These are phyloP conservation scores for Hypoxylon subgilvum DNA, from an alignment of 495 filamentous ascomycete species.

Conservation along the genomic window DNA sequence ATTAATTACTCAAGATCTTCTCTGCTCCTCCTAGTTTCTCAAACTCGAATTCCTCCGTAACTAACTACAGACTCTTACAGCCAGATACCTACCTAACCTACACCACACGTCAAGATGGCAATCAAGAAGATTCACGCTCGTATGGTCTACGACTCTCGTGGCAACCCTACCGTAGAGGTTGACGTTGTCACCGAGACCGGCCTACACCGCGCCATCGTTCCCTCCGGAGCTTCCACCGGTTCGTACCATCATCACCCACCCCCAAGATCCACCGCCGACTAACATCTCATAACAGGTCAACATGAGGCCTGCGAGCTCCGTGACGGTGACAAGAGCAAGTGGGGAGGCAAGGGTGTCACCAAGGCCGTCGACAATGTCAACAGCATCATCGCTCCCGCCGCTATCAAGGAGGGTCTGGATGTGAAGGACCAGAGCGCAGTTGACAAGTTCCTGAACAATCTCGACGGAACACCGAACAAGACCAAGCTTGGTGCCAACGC, in stretches of 20 bases:
- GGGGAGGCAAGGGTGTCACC: slow-evolving; percentile 94
- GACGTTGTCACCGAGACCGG: slow-evolving; percentile 96
- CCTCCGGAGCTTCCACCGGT: slow-evolving; percentile 97
- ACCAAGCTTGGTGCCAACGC: slow-evolving; percentile 97
- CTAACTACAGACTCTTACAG: slow-evolving; percentile 27
- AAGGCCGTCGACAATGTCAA: slow-evolving; percentile 98
- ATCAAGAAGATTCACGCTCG: slow-evolving; percentile 99
- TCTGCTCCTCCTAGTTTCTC: slow-evolving; percentile 5
- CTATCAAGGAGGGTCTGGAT: slow-evolving; percentile 92
- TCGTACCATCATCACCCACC: slow-evolving; percentile 43
- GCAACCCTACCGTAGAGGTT: slow-evolving; percentile 92
- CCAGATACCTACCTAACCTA: slow-evolving; percentile 9
- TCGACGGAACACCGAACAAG: slow-evolving; percentile 98
- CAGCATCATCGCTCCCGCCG: slow-evolving; percentile 82
- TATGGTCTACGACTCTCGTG: slow-evolving; percentile 98
- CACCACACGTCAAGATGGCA: slow-evolving; percentile 67
- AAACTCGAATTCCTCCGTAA: slow-evolving; percentile 3
- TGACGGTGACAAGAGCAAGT: slow-evolving; percentile 96
- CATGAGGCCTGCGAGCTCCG: slow-evolving; percentile 99
- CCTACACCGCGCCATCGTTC: slow-evolving; percentile 97
- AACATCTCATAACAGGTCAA: slow-evolving; percentile 66
- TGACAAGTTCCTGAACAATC: slow-evolving; percentile 92
- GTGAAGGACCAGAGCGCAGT: slow-evolving; percentile 96
- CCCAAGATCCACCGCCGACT: slow-evolving; percentile 23
- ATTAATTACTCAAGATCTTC: slow-evolving; percentile 7